phyloP scores from a whole-genome alignment of 1,284 basidiomycete genomes.

The Porodaedalea pini region DNA sequence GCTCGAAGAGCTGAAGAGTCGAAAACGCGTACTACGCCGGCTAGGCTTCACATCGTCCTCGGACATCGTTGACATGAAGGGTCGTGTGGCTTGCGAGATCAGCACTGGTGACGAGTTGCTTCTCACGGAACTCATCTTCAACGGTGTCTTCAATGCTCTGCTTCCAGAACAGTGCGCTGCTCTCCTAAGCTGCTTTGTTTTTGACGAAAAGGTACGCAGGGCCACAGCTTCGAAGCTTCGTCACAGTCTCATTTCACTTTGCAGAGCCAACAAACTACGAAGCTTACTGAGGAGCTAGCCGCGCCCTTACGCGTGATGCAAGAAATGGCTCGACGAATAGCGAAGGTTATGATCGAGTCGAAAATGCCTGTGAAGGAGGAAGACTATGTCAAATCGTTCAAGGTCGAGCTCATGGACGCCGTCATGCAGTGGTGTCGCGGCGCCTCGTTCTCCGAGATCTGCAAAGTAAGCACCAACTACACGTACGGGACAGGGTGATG shows the following conservation, averaged over 20 bases:
- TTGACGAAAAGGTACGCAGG: constrained; percentile 84
- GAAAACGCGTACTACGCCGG: constrained; percentile 91
- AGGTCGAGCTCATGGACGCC: constrained; percentile 97
- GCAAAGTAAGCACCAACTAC: constrained; percentile 77
- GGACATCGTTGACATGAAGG: constrained; percentile 98
- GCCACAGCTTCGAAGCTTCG: background rate
- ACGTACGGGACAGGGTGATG: too few species aligned
- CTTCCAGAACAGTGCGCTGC: constrained; percentile 92
- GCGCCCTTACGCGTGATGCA: constrained; percentile 92
- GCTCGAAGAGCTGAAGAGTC: constrained; percentile 93
- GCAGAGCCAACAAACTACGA: constrained; percentile 84
- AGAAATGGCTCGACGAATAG: constrained; percentile 91
- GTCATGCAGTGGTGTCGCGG: constrained; percentile 98
- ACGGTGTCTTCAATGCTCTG: constrained; percentile 90
- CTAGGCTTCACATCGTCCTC: constrained; percentile 86
- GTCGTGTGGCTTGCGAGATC: constrained; percentile 97
- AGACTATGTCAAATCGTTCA: constrained; percentile 95
- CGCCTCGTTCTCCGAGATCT: constrained; percentile 93
- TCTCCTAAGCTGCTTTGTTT: constrained; percentile 93
- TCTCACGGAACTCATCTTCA: constrained; percentile 96
- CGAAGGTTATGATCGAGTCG: constrained; percentile 91
- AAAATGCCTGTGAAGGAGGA: constrained; percentile 89
- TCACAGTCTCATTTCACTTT: constrained; percentile 2
- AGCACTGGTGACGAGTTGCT: constrained; percentile 95
- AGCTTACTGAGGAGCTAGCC: constrained; percentile 89